Conservation (phyloP, 129 eudicot genomes). For the Centaurea solstitialis region DNA sequence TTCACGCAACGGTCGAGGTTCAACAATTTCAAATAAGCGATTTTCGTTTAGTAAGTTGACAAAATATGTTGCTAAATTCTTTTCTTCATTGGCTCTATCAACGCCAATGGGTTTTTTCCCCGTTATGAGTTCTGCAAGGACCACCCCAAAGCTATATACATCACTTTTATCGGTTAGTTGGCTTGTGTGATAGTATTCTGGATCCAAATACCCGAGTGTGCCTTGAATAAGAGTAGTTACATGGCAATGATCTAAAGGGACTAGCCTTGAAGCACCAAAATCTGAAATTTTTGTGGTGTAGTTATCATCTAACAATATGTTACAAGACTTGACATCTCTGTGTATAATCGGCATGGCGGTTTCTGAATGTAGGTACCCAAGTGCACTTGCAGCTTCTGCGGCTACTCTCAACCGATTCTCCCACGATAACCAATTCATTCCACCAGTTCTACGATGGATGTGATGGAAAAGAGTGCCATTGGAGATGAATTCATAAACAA, state of each 20-base stretch:
- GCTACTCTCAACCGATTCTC: conserved; percentile 17
- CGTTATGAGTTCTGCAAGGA: conserved; percentile 27
- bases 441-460: conserved; percentile 16
- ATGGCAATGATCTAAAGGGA: conserved; percentile 15
- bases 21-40: conserved; percentile 46
- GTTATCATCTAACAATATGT: conserved; percentile 30
- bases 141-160: conserved; percentile 45
- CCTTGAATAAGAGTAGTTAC: conserved; percentile 28
- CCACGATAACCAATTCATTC: conserved; percentile 10
- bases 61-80: conserved; percentile 41
- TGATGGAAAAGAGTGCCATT: conserved; percentile 28
- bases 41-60: conserved; percentile 39
- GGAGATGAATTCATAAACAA: conserved; percentile 56
- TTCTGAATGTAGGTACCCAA: conserved; percentile 21
- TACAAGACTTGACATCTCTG: conserved; percentile 36
- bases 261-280: conserved; percentile 34
- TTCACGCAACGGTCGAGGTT: conserved; percentile 39
- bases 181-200: conserved; percentile 20
- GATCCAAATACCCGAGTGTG: conserved; percentile 32
- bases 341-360: conserved; percentile 23
- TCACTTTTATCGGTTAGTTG: conserved; percentile 34
- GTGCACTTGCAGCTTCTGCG: conserved; percentile 13
- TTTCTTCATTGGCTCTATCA: conserved; percentile 27
- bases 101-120: conserved; percentile 31
- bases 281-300: conserved; percentile 23